phyloP scores from a whole-genome alignment of 176 grass and related monocot genomes.

The Rhipidocladum racemiflorum region DNA sequence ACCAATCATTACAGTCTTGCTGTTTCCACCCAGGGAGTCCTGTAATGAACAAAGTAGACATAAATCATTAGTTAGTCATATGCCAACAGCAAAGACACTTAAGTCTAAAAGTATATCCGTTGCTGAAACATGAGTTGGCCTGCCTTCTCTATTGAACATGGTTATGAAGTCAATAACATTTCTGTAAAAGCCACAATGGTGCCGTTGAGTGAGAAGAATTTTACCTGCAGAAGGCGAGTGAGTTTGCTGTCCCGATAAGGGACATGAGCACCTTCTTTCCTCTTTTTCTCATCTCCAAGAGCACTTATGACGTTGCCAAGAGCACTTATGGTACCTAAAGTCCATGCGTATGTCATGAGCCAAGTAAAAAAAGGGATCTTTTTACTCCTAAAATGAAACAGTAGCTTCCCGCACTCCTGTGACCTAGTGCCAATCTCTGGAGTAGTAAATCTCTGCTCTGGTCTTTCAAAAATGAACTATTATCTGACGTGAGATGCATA shows the following conservation, averaged over 20 bases:
- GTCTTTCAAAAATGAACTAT: not conserved
- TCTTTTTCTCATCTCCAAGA: conserved; percentile 97
- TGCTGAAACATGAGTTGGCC: conserved; percentile 7
- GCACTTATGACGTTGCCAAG: conserved; percentile 99
- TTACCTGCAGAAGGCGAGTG: conserved; percentile 93
- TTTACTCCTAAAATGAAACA: not conserved
- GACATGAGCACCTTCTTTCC: conserved; percentile 95
- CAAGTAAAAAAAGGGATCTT: not conserved
- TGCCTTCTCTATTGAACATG: conserved; percentile 4
- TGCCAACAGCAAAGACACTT: not conserved
- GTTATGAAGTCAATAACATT: conserved; percentile 29
- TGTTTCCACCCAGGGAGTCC: conserved; percentile 99
- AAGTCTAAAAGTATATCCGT: not conserved
- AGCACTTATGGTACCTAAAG: conserved; percentile 31
- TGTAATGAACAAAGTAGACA: conserved; percentile 37
- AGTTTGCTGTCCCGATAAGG: conserved; percentile 99
- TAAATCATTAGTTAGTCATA: conserved; percentile 1
- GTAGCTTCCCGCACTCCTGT: not conserved
- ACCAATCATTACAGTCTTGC: conserved; percentile 99
- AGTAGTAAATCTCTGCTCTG: not conserved
- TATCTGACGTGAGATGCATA: not conserved
- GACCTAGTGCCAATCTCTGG: not conserved
- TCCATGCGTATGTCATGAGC: conserved; percentile 6
- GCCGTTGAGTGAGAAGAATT: not conserved
- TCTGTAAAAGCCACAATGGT: not conserved